Percentiles rank a stretch among this genome's conserved stretches.
phyloP scores from a whole-genome alignment of 2,329 filamentous ascomycete species.

The Pseudogymnoascus sp. region DNA sequence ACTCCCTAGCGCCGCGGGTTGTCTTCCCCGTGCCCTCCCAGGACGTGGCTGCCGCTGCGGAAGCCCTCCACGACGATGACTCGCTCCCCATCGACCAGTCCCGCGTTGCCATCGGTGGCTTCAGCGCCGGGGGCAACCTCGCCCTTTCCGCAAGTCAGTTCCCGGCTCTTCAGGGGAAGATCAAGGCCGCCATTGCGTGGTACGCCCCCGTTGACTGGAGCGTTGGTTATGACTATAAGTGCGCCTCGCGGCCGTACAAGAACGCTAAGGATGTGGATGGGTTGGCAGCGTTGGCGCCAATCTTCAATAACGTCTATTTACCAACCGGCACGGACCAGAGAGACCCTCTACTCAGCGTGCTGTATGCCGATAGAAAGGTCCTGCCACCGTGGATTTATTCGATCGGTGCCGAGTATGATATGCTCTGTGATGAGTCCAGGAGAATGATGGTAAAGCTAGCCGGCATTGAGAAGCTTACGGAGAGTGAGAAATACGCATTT shows the following conservation, averaged over 20 bases:
- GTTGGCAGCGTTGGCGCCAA: slow-evolving; percentile 13
- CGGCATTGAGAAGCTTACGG: slow-evolving; percentile 11
- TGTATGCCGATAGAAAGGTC: slow-evolving; percentile 17
- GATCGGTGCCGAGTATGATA: slow-evolving; percentile 24
- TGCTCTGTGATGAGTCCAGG: slow-evolving; percentile 22
- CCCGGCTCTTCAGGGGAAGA: slow-evolving; percentile 26
- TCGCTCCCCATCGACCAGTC: slow-evolving; percentile 40
- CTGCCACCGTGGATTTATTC: slow-evolving; percentile 22
- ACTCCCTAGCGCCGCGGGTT: slow-evolving; percentile 39
- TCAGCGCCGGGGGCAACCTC: slow-evolving; percentile 47
- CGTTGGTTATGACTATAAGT: slow-evolving; percentile 27
- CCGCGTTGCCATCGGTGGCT: slow-evolving; percentile 40
- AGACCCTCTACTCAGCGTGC: slow-evolving; percentile 21
- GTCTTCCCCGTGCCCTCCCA: slow-evolving; percentile 40
- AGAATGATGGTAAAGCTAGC: slow-evolving; percentile 14
- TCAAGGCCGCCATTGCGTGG: slow-evolving; percentile 36
- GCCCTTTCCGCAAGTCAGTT: slow-evolving; percentile 37
- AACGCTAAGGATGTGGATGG: slow-evolving; percentile 16
- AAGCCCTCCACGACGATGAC: slow-evolving; percentile 37
- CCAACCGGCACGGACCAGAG: slow-evolving; percentile 19
- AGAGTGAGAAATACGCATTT: neutral
- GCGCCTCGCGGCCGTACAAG: slow-evolving; percentile 29
- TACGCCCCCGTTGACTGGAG: slow-evolving; percentile 41
- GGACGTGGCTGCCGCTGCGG: slow-evolving; percentile 40
- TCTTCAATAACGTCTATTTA: slow-evolving; percentile 20